Base-by-base conservation (phyloP, 257 asterid genomes). In the Echites panduratus region DNA sequence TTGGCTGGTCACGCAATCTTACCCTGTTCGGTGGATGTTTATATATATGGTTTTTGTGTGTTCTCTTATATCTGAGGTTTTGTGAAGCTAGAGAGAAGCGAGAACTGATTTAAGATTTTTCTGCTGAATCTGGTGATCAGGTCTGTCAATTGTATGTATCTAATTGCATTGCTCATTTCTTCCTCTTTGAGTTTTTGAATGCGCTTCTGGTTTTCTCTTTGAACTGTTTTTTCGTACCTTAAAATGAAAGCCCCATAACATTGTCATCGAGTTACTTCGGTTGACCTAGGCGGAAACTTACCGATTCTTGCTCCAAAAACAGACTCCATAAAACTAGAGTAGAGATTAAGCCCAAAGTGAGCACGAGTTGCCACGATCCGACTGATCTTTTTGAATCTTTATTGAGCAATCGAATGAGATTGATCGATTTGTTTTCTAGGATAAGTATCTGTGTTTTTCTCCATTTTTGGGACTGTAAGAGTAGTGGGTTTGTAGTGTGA, bases 1-100 rank as follows among this genome's bases (percentile, higher is more conserved):
- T 57, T 68, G 22, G 40, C 20, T 41, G 9, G 41, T 10, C 50
- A 32, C 11, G 20, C 29, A 19, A 68, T 45, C 38, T 35, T 45
- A 68, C 57, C 52, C n/a, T 50, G 20, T 9, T 49, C 63, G 41
- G 5, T 76, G 52, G 48, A 4, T 26, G 57, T 76, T 24, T 76
- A 3, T 53, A 32, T 32, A 32, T 32, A 32, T 32, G 38, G 38
- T 20, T 53, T n/a, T 53, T 53, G 59, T n/a, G 5, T 53, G 11
- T 53, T 53, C 59, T 3, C n/a, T 20, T 49, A 7, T 14, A 13
- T 32, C 57, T 66, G 81, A 57, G 59, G 57, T 27, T 71, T 32
- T 47, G 66, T 72, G 71, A 69, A 50, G 68, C 52, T 1, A 66
- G n/a, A 67, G 32, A 24, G 40, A 45, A 67, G 26, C 14, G 22